Base-by-base conservation (phyloP, 805 yeast genomes). In the Pichia manshurica region DNA sequence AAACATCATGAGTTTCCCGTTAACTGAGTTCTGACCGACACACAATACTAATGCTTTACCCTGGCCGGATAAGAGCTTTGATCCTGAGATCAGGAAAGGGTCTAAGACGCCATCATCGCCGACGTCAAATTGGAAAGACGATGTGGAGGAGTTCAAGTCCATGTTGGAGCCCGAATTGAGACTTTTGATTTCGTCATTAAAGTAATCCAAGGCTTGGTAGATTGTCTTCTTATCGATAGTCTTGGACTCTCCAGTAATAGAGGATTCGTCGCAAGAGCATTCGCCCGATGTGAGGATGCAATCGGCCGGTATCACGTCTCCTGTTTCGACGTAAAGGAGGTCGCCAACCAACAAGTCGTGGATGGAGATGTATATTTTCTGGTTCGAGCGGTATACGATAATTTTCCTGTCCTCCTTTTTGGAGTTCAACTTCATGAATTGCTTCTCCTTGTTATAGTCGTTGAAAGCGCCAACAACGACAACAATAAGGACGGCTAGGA, bases 371-470 rank as follows among this genome's bases (percentile, higher is more conserved):
- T 80, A 74, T 42, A 68, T 69, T 56, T 87, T 87, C 41, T 73
- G 73, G 34, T 91, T 90, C 37, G 79, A 74, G 51, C 98, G 74
- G 37, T 84, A 69, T 2, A 89, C 96, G 45, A 85, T 78, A 39
- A 93, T 73, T 51, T 79, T 78, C 46, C 96, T 77, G 54, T 86
- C 86, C 53, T 88, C 93, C 65, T 91, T 91, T 65, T 90, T 87
- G 29, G 88, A 80, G 65, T 91, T 90, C 53, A 93, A 75, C 56
- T 81, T 83, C 44, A 87, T 85, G 66, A 93, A 93, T 63, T 93
- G 99, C 15, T 88, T 71, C 64, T 93, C 99, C 64, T 95, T 95
- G 63, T 93, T 96, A 71, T 85, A 93, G 67, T 93, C 99, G 65
- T 93, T 93, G n/a, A 79, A 84, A 2, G 96, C 93, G 43, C 97